A percentile compares a stretch with the other conserved stretches of the same genome.
phyloP scores from a whole-genome alignment of 768 basidiomycete genomes.

The Lenzites betulinus region DNA sequence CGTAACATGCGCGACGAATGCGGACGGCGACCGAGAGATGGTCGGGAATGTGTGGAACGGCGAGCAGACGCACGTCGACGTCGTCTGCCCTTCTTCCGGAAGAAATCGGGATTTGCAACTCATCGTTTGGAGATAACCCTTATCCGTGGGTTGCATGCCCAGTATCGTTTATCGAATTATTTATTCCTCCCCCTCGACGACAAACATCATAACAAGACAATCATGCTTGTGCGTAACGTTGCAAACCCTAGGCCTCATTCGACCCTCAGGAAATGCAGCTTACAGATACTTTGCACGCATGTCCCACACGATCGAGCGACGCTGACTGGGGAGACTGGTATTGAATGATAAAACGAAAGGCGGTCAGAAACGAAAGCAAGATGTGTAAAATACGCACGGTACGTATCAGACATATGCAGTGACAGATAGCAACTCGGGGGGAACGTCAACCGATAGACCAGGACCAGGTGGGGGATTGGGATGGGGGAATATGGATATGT shows the following conservation, averaged over 20 bases:
- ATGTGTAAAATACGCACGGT: conserved; percentile 4
- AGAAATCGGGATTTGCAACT: conserved; percentile 21
- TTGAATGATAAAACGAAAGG: neutral
- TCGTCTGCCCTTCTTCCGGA: conserved; percentile 10
- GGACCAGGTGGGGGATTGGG: neutral
- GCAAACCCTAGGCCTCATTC: no score
- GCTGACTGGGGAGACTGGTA: no score
- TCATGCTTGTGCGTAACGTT: no score
- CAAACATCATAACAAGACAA: no score
- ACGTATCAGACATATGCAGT: conserved; percentile 15
- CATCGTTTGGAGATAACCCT: conserved; percentile 1
- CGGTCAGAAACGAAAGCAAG: conserved; percentile 6
- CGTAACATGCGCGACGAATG: conserved; percentile 46
- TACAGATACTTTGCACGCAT: no score
- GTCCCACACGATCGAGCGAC: no score
- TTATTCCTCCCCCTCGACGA: neutral
- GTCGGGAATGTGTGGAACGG: conserved; percentile 26
- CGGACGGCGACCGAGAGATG: conserved; percentile 17
- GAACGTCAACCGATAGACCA: no score
- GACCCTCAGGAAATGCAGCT: no score
- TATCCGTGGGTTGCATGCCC: no score
- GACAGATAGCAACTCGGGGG: conserved; percentile 1
- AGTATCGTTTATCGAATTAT: no score
- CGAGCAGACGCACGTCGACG: conserved; percentile 16
- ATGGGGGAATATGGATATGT: neutral